A percentile compares a stretch with the other conserved stretches of the same genome.
Conservation (phyloP, 768 basidiomycete species). For the Podaxis sp. region DNA sequence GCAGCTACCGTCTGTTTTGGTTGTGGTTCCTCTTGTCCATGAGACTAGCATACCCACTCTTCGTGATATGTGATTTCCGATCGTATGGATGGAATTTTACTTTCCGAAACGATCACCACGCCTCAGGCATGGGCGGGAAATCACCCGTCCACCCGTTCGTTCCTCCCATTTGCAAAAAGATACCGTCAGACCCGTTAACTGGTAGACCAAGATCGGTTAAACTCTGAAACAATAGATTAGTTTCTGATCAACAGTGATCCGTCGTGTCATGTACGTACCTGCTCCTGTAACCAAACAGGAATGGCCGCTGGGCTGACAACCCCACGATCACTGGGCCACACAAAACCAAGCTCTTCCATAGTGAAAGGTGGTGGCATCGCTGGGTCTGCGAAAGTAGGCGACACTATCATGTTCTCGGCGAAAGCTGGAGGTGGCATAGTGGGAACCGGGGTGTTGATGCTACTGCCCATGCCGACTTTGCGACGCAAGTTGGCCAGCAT, state of each 20-base stretch:
- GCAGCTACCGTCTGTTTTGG: neutral
- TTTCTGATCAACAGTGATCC: neutral
- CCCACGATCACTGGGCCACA: constrained; percentile 63
- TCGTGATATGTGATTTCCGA: constrained; percentile 1
- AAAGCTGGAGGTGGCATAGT: constrained; percentile 52
- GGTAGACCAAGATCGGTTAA: constrained; percentile 88
- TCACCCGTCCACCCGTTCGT: constrained; percentile 77
- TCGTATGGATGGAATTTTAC: neutral
- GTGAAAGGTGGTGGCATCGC: constrained; percentile 65
- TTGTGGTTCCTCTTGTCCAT: neutral
- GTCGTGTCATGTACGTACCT: constrained; percentile 46
- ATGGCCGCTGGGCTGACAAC: constrained; percentile 79
- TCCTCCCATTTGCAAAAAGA: constrained; percentile 77
- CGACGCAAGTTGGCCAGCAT: constrained; percentile 92
- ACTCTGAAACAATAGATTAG: constrained; percentile 48
- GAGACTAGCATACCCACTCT: constrained; percentile 8
- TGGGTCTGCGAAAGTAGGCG: constrained; percentile 57
- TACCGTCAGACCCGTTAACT: constrained; percentile 87
- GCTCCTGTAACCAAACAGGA: constrained; percentile 91
- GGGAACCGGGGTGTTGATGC: constrained; percentile 46
- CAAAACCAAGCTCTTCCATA: constrained; percentile 83
- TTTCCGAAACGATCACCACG: constrained; percentile 55
- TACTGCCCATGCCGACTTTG: constrained; percentile 71
- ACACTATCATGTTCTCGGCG: constrained; percentile 59
- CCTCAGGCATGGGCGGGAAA: constrained; percentile 77